Base-by-base conservation (phyloP, 306 rosid species). In the Alnus glutinosa region DNA sequence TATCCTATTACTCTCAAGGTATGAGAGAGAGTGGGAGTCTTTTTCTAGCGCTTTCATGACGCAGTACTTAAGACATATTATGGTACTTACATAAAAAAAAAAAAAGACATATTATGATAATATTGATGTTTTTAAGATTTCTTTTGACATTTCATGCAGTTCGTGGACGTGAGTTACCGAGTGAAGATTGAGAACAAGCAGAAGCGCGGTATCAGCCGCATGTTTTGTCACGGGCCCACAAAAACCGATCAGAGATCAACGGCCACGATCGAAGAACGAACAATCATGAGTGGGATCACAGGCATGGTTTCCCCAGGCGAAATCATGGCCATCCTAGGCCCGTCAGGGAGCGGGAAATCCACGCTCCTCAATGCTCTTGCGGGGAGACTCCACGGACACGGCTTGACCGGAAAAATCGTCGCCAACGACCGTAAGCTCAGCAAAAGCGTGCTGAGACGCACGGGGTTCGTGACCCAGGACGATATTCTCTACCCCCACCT, bases 291-390 rank as follows among this genome's bases (percentile, higher is more conserved):
- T 5, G 93, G 94, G 0, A 80, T 94, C 7, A 88, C 98, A 0
- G 98, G 98, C 2, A 85, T 89, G 85, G 98, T 89, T 9, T 81
- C 71, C 36, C 96, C 98, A 8, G 98, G 98, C 0, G 92, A 94
- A 78, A 89, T 90, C 86, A 85, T 94, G 51, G 96, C 97, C 68
- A 74, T 94, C 18, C 90, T 94, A 0, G 98, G 98, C 3, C 98
- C 98, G 4, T 94, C 98, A 0, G 98, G 98, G 0, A 94, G 98
- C 46, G 98, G 98, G 0, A 94, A 94, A 85, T 92, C 97, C 0
- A 92, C 98, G 77, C 92, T 94, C 36, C 87, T 94, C 7, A 94
- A 92, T 74, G 93, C 96, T 0, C 80, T 94, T 0, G 88, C 93
- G 0, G 98, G 97, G 1, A 82, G 97, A 28, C 87, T 92, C 59